Base-by-base conservation (phyloP, 768 basidiomycete genomes). In the Dentipellis fragilis region DNA sequence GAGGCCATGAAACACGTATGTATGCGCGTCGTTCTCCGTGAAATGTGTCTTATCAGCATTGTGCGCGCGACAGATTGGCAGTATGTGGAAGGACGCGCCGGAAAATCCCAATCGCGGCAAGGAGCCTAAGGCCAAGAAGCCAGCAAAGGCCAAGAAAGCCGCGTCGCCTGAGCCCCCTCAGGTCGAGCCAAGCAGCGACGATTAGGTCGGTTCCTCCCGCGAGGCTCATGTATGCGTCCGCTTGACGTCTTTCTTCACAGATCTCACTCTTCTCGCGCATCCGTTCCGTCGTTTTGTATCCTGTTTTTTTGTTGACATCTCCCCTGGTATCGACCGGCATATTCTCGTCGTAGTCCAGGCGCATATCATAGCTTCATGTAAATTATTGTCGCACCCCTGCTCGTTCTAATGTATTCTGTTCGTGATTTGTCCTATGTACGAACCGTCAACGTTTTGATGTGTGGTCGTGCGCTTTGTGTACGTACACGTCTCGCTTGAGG, bases 91-190 rank as follows among this genome's bases (percentile, higher is more conserved):
- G 47, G 74, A 81, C 55, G 73, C 83, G 0, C 79, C 80, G 1
- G 81, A 83, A 63, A 85, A 85, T 63, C 82, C 83, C 1, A 84
- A 81, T 57, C 76, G 80, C 22, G 83, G 81, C 17, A 74, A 79
- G 56, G 75, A 74, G 16, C 64, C 72, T 35, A 78, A 76, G 47
- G 61, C 77, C 21, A 80, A 77, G 56, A 72, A 63, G 7, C 62
- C 72, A 1, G 59, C 52, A 46, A 49, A 55, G 38, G 21, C 54
- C 14, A 56, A 56, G 58, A 61, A 59, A 29, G 55, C 40, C 16
- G 35, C 40, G 42, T 45, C 42, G 42, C 11, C 14, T 4, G 59
- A 58, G 11, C 58, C 54, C 1, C 52, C 58, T 14, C 38, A 59
- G 42, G 58, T 54, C 21, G 60, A 61, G 48, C 58, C 60, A 7